Evolutionary conservation across 2,329 filamentous ascomycete genomes (phyloP).

Genomic region (Allantophomopsis lycopodina): DNA sequence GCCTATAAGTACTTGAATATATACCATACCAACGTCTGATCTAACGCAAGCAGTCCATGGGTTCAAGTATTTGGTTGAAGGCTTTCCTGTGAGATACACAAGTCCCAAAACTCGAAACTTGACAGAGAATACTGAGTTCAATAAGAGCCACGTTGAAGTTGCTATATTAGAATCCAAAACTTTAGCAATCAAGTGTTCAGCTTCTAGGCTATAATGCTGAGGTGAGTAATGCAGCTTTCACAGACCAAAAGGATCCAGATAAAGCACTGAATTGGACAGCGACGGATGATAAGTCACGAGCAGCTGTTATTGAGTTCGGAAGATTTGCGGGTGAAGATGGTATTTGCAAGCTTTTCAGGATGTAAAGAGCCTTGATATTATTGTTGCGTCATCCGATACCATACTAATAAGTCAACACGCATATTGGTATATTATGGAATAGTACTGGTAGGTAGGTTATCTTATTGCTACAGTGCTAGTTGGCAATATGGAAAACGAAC

Average conservation of each 20-base stretch:
- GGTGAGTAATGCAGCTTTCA: neutral
- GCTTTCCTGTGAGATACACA: neutral
- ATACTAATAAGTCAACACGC: slow-evolving; percentile 5
- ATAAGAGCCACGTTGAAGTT: no score
- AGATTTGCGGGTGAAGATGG: slow-evolving; percentile 4
- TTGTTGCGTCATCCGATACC: slow-evolving; percentile 10
- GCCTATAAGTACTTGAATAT: no score
- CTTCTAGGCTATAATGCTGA: neutral
- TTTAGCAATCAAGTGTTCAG: no score
- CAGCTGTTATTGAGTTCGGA: slow-evolving; percentile 3
- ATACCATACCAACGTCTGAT: no score
- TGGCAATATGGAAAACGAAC: slow-evolving; percentile 12
- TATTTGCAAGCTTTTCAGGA: slow-evolving; percentile 4
- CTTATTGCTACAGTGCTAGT: slow-evolving; percentile 15
- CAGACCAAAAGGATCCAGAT: slow-evolving; percentile 6
- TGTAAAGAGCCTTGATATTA: slow-evolving; percentile 7
- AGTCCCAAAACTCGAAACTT: neutral
- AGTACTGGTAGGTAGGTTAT: slow-evolving; percentile 13
- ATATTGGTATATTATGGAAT: no score
- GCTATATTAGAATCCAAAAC: slow-evolving; percentile 7
- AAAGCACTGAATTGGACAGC: slow-evolving; percentile 5
- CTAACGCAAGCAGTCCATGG: no score
- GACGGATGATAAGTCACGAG: slow-evolving; percentile 3
- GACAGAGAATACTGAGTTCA: no score
- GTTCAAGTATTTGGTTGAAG: no score